A percentile compares a stretch with the other conserved stretches of the same genome.
phyloP scores from a whole-genome alignment of 225 moss, liverwort and hornwort species.

The Pleurozium schreberi region DNA sequence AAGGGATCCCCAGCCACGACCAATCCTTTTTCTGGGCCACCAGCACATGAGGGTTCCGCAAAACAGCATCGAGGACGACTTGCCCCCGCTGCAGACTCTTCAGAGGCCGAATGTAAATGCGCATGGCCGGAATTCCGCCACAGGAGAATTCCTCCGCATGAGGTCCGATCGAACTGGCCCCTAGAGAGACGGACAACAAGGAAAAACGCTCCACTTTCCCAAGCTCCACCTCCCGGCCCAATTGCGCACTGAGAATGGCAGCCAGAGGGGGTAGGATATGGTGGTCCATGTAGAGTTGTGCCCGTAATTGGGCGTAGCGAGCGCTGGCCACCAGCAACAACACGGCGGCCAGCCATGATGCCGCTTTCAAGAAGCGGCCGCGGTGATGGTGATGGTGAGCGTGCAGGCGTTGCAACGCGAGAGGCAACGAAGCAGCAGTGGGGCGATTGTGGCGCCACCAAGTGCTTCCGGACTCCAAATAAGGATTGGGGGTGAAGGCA shows the following conservation, averaged over 20 bases:
- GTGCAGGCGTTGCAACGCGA: constrained; percentile 34
- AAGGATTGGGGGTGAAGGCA: constrained; percentile 6
- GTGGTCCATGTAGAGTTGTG: constrained; percentile 69
- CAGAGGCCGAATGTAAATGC: constrained; percentile 72
- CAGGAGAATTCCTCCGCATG: constrained; percentile 87
- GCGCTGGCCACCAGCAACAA: constrained; percentile 69
- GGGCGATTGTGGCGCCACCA: constrained; percentile 53
- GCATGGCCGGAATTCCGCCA: constrained; percentile 73
- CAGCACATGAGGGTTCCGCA: constrained; percentile 72
- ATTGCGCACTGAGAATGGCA: constrained; percentile 55
- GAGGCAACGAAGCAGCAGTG: constrained; percentile 21
- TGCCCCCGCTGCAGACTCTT: constrained; percentile 74
- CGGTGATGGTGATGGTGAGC: constrained; percentile 34
- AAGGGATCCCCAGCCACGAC: constrained; percentile 92
- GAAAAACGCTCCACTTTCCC: constrained; percentile 82
- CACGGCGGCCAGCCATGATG: constrained; percentile 80
- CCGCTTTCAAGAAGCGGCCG: constrained; percentile 49
- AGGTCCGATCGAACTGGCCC: constrained; percentile 76
- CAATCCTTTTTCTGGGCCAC: constrained; percentile 92
- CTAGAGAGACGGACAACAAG: constrained; percentile 64
- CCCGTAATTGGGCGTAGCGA: constrained; percentile 78
- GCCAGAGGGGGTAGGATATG: constrained; percentile 73
- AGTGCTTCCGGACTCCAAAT: constrained; percentile 21
- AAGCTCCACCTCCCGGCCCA: constrained; percentile 76
- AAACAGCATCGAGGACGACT: constrained; percentile 73